Evolutionary conservation across 2,329 filamentous ascomycete species (phyloP), one percentile per base, ranked within the genome.

Genomic region (Sclerotinia minor): DNA sequence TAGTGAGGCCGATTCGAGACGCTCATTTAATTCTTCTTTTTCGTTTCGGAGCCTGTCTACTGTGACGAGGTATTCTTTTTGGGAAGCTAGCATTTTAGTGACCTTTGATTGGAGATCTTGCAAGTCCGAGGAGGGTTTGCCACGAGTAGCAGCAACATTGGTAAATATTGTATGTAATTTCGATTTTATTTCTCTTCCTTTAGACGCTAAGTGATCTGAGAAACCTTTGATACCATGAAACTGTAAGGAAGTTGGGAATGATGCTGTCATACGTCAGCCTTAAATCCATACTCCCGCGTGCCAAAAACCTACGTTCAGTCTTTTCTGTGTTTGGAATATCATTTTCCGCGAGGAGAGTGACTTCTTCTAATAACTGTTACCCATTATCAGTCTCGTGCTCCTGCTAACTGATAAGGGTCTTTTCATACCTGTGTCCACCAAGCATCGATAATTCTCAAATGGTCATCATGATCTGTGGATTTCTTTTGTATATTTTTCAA

Each of bases 341-440:
- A 61, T 84, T 81, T 67, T 85, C 81, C 49, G 82, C 83, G n/a
- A 89, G 77, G 50, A 88, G 74, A 73, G 86, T 85, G 53, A 90
- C 79, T 78, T 90, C 87, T 78, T 90, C 86, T 50, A 90, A 74
- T 47, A 90, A 76, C 86, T 90, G 74, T 58, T 60, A 67, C 57
- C 44, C 15, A 29, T 72, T 70, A 74, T 71, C 69, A 63, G 53
- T 53, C 38, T 45, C 21, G 13, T 64, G 61, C 59, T n/a, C 35
- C 49, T 17, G 7, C 24, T 26, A 47, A 47, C 13, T 44, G 65
- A 64, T 49, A 49, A 55, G 21, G 55, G 19, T 32, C 35, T 17
- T 44, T 59, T 80, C 85, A 79, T 80, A 96, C 92, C 87, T 99
- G 94, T 76, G 91, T 87, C 81, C 95, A 96, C 95, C 95, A 99